A percentile compares a stretch with the other conserved stretches of the same genome.
Evolutionary conservation across 768 basidiomycete genomes (phyloP).

Genomic region (Lactarius vividus): DNA sequence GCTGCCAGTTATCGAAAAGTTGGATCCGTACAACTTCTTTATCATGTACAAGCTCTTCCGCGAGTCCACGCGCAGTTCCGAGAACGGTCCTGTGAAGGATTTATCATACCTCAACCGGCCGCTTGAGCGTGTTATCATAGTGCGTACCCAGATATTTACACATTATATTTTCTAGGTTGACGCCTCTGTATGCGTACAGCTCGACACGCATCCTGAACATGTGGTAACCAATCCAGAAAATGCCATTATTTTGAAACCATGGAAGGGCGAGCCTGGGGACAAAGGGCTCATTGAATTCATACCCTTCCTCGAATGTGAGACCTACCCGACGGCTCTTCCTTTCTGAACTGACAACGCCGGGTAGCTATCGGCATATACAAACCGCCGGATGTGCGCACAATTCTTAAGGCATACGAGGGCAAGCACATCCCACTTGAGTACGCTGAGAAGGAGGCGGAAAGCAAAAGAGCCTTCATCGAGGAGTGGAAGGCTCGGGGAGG

Average conservation of each 20-base stretch:
- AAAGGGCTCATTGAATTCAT: slow-evolving; percentile 87
- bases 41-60: slow-evolving; percentile 89
- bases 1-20: slow-evolving; percentile 81
- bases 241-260: slow-evolving; percentile 76
- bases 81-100: slow-evolving; percentile 91
- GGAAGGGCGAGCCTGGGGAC: slow-evolving; percentile 78
- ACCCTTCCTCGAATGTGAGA: slow-evolving; percentile 89
- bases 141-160: not conserved
- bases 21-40: slow-evolving; percentile 91
- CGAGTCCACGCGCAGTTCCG: slow-evolving; percentile 80
- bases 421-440: slow-evolving; percentile 90
- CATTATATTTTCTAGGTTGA: slow-evolving; percentile 50
- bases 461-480: slow-evolving; percentile 71
- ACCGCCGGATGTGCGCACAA: slow-evolving; percentile 81
- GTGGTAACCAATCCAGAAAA: slow-evolving; percentile 83
- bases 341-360: not conserved
- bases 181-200: slow-evolving; percentile 67
- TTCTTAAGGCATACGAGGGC: slow-evolving; percentile 79
- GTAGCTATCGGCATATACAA: slow-evolving; percentile 91
- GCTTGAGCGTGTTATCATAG: slow-evolving; percentile 23
- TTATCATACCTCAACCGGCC: slow-evolving; percentile 87
- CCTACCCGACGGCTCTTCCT: not conserved
- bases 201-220: slow-evolving; percentile 85
- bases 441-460: slow-evolving; percentile 81
- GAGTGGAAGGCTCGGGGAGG: slow-evolving; percentile 64